Base-by-base conservation (phyloP, 176 grass and related monocot genomes). In the Juncus inflexus region DNA sequence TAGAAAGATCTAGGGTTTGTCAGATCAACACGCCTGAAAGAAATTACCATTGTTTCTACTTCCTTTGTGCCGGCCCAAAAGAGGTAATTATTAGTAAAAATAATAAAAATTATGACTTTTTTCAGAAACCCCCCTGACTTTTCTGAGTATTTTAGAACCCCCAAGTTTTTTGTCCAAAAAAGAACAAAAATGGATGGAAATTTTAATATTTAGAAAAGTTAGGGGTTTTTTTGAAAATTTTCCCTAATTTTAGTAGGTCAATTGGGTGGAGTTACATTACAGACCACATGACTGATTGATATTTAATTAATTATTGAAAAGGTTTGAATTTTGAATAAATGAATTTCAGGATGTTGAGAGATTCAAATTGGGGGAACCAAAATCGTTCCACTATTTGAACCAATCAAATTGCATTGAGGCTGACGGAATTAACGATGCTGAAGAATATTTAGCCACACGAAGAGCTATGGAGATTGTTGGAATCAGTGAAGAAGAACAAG, bases 391-490 rank as follows among this genome's bases (percentile, higher is more conserved):
- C 77, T 99, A 99, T 66, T 77, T 99, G 37, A 99, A 99, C 56
- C 95, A 99, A 65, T 99, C 95, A 52, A 84, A 73, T 60, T 99
- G 95, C 77, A 86, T 99, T 76, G 79, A 94, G 76, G 86, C 86
- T 28, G 89, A 94, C 55, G 95, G 86, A 55, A 89, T 99, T 71
- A 83, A 99, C 92, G 95, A 99, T 11, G 83, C 89, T 6, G 79
- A 99, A 61, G 95, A 99, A 63, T 99, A 99, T 86, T 73, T 99
- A 77, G 95, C 95, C 72, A 99, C 78, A 82, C 83, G 86, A 92
- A 99, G 95, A 78, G 95, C 89, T 53, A 99, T 94, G 95, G 95
- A 99, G 15, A 84, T 99, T 84, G 89, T 99, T 84, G 95, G 95
- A 78, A 99, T 99, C 69, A 90, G 78, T 67, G 89, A 94, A 61